Evolutionary conservation across 1,284 basidiomycete genomes (phyloP), one percentile per base, ranked within the genome.

Genomic region (Lignosus rhinocerotis): DNA sequence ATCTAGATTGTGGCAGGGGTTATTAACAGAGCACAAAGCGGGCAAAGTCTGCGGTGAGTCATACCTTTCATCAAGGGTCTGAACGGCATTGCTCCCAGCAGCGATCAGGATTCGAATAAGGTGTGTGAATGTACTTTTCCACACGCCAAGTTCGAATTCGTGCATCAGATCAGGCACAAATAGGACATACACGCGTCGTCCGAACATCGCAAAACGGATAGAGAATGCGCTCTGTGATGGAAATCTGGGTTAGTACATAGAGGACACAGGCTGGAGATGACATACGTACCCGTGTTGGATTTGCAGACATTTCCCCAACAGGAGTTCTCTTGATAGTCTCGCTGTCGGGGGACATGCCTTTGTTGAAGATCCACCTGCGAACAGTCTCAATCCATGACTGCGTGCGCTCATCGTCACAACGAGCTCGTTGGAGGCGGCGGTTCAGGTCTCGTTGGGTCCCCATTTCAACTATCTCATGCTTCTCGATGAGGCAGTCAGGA

Each of bases 91-190:
- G 21, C 21, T 32, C 0, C 47, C 59, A 7, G 51, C 21, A n/a
- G 56, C 51, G 31, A 17, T 12, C 3, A 55, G 38, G 11, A 55
- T 50, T 0, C 46, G 48, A 0, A 55, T n/a, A 2, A 67, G 42
- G 25, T 66, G 65, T 2, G 54, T 60, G 17, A 61, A 56, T 0
- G 53, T 47, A 0, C 49, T 46, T 48, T 66, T 77, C 73, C 75
- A 78, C 0, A 73, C 67, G 0, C 75, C 76, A 0, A 76, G 58
- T 53, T 77, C 73, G 31, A 73, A 64, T 53, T 77, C 72, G 53
- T 78, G 76, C 58, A 78, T 32, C 7, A 76, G 17, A 56, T 78
- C 76, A 2, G 70, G 65, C 0, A 71, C 67, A 1, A 78, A 63
- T 46, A 74, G 62, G 1, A 8, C 50, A 46, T 68, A 73, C 2